Evolutionary conservation across 2,329 filamentous ascomycete genomes (phyloP).

Genomic region (Cadophora malorum): DNA sequence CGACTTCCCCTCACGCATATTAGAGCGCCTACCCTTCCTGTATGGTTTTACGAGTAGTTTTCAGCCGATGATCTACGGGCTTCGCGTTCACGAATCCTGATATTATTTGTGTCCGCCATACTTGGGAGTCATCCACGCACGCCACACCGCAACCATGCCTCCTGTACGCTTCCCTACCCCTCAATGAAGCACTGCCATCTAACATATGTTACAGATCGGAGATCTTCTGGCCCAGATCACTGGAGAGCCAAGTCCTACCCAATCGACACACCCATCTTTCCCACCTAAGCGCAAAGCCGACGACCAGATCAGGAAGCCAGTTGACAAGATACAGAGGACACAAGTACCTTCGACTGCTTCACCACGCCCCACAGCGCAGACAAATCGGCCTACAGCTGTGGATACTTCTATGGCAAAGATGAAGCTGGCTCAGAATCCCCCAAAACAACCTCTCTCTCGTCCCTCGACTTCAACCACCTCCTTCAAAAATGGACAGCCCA

Average conservation of each 20-base stretch:
- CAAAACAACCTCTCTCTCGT: conserved; percentile 1
- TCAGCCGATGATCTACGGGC: conserved; percentile 6
- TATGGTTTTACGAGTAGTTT: conserved; percentile 22
- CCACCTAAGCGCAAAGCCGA: conserved; percentile 64
- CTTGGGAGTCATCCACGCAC: neutral
- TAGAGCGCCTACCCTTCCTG: conserved; percentile 1
- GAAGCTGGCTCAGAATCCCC: conserved; percentile 28
- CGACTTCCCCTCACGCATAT: neutral
- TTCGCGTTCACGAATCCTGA: conserved; percentile 6
- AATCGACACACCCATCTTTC: conserved; percentile 43
- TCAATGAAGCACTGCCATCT: neutral
- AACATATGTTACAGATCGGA: conserved; percentile 52
- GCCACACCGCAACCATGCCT: conserved; percentile 21
- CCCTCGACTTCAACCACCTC: conserved; percentile 19
- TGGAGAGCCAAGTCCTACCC: conserved; percentile 53
- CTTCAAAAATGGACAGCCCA: conserved; percentile 40
- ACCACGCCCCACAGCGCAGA: conserved; percentile 31
- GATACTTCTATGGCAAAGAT: conserved; percentile 36
- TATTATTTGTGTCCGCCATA: neutral
- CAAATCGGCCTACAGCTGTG: conserved; percentile 30
- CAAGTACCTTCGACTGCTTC: conserved; percentile 37
- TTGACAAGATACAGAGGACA: conserved; percentile 52
- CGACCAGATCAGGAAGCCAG: conserved; percentile 52
- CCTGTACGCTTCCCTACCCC: conserved; percentile 14
- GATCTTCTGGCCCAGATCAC: conserved; percentile 68